Evolutionary conservation across 2,329 filamentous ascomycete genomes (phyloP).

Genomic region (Xylariaceae sp.): DNA sequence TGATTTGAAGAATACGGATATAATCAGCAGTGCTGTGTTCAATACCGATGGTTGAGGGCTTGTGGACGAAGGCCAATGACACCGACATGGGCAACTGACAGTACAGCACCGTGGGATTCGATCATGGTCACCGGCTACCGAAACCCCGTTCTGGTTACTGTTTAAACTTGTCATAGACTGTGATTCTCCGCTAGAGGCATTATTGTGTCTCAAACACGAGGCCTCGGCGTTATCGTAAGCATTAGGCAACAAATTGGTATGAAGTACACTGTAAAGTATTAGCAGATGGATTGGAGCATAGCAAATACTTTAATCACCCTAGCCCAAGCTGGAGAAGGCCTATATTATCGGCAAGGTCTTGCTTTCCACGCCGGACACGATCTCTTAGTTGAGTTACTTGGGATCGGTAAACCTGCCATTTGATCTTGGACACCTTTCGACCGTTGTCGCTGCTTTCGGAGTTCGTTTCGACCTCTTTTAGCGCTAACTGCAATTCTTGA

Average conservation of each 20-base stretch:
- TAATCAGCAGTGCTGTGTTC: background rate
- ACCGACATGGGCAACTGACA: slow-evolving; percentile 5
- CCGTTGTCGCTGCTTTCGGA: background rate
- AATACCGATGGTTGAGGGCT: background rate
- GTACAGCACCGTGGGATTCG: background rate
- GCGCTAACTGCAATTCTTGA: slow-evolving; percentile 1
- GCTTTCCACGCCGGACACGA: background rate
- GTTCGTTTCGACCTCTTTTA: background rate
- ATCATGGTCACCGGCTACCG: too few relatives aligned
- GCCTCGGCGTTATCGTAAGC: background rate
- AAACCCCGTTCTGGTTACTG: background rate
- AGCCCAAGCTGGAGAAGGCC: slow-evolving; percentile 13
- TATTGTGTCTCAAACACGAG: background rate
- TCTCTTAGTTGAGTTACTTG: slow-evolving; percentile 3
- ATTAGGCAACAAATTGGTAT: background rate
- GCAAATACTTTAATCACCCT: background rate
- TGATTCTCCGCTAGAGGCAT: background rate
- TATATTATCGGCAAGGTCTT: slow-evolving; percentile 19
- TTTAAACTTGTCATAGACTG: background rate
- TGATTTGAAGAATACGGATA: background rate
- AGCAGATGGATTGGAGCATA: background rate
- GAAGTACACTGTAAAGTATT: background rate
- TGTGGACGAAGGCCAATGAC: background rate
- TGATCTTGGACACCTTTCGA: slow-evolving; percentile 11
- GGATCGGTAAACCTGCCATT: slow-evolving; percentile 12